Evolutionary conservation across 768 basidiomycete species (phyloP), one percentile per base, ranked within the genome.

Genomic region (Calvatia gigantea): DNA sequence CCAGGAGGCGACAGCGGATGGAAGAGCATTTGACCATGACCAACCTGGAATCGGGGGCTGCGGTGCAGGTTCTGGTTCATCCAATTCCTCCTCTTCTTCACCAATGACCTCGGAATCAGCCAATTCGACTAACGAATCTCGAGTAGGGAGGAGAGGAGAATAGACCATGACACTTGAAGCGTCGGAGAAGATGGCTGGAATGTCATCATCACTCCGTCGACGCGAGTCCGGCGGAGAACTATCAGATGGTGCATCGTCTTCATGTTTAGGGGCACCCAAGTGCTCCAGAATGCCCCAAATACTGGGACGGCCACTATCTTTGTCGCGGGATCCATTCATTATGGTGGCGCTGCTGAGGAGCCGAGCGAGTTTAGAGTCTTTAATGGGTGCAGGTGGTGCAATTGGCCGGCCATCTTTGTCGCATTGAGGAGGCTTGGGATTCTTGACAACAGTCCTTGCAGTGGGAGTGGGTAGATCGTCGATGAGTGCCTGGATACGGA

Each of bases 121-220:
- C 12, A 90, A 72, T 65, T 89, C 86, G 33, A 90, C 84, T 17
- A 84, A 70, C 3, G 85, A 84, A 6, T 75, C 74, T 6, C 71
- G 74, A 27, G 73, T 73, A 1, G 87, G 89, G 21, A 84, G 70
- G 41, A 91, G 71, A 0, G 89, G 89, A 1, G 81, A 84, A 62
- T 87, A 90, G 62, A 91, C 73, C 89, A 91, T 89, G 52, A 75
- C 63, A 46, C 73, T 78, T 57, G 73, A 71, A 33, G 62, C 65
- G 43, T 76, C 71, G 1, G 66, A 64, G 41, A 70, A 71, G 4
- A 66, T 57, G 6, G 61, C 58, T 32, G 25, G 11, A n/a, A n/a
- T n/a, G 14, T 0, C 11, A 23, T 38, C 33, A 6, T 35, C 48
- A 8, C n/a, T 6, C 14, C 21, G 19, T 19, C 14, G 41, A 11